Base-by-base conservation (phyloP, 2,329 filamentous ascomycete genomes). In the Trichoderma asperellum region DNA sequence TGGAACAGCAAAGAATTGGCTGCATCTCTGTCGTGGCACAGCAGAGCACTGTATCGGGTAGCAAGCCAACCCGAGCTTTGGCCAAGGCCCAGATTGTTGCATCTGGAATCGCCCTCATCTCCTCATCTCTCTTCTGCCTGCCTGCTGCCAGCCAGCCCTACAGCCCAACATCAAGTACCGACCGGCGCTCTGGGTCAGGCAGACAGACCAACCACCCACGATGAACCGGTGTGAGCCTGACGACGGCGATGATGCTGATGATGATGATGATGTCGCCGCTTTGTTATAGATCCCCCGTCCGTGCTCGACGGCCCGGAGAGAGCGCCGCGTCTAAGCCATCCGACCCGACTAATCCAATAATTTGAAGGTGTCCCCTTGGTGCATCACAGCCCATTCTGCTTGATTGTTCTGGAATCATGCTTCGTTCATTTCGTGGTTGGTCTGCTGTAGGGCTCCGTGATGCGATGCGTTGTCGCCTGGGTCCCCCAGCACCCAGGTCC, bases 201-300 rank as follows among this genome's bases (percentile, higher is more conserved):
- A 64, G 61, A 64, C 49, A 63, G 58, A 35, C 37, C 29, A 49
- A 49, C 47, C 47, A 49, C 47, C 55, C 64, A 16, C 49, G 59
- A 58, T 58, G 63, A 66, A 66, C 63, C 63, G 55, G 63, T 63
- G 67, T 63, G 60, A 69, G 52, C 67, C 67, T 62, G 67, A 69
- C 52, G 35, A 27, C 47, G 24, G 47, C 47, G 8, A 49, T 24
- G 18, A 49, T 21, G 40, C 37, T 16, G 40, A 16, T 43, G 47
- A 12, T 21, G 47, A 12, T 21, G 35, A 37, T 37, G 47, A 49
- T 49, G 47, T 11, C n/a, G 21, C 47, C 47, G 47, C 47, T 21
- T 43, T 47, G 62, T 29, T 24, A 27, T 18, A 57, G 62, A 29
- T 40, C 3, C 24, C n/a, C 16, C 57, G 21, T 57, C 56, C 34